Evolutionary conservation across 192 early-diverging fungal genomes (phyloP).

Genomic region (Coemansia sp.): DNA sequence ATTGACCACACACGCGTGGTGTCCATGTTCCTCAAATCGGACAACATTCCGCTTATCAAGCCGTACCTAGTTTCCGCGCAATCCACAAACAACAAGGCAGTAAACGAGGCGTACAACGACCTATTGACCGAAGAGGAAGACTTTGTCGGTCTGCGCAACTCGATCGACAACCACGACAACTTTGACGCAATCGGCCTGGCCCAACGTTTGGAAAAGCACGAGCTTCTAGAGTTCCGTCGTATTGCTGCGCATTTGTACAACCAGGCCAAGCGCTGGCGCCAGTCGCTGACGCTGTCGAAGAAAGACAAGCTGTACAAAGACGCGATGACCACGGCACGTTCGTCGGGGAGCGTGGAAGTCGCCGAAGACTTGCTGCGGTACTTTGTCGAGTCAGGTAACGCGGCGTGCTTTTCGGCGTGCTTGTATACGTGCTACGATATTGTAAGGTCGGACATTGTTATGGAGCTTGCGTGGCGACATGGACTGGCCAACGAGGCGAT

Average conservation of each 20-base stretch:
- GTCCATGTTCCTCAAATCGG: constrained; percentile 95
- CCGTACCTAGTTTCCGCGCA: constrained; percentile 96
- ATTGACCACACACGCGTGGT: constrained; percentile 98
- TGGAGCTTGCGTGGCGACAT: constrained; percentile 93
- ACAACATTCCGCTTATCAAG: constrained; percentile 97
- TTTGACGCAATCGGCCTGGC: constrained; percentile 93
- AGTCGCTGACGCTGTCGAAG: constrained; percentile 93
- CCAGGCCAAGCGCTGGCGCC: constrained; percentile 93
- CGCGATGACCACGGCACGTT: constrained; percentile 97
- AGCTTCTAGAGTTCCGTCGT: constrained; percentile 95
- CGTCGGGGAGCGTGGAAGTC: constrained; percentile 80
- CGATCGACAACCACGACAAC: constrained; percentile 91
- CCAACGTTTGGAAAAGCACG: constrained; percentile 91
- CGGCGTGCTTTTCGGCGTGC: constrained; percentile 93
- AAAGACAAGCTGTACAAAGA: constrained; percentile 98
- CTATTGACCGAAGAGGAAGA: constrained; percentile 98
- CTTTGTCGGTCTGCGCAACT: constrained; percentile 87
- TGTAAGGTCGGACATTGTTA: constrained; percentile 86
- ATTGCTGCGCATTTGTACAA: constrained; percentile 96
- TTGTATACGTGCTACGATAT: constrained; percentile 95
- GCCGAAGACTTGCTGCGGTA: constrained; percentile 94
- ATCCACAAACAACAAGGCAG: constrained; percentile 86
- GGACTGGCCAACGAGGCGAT: constrained; percentile 90
- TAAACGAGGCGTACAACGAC: constrained; percentile 96
- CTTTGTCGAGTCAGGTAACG: constrained; percentile 89